phyloP scores from a whole-genome alignment of 2,329 filamentous ascomycete genomes.

The Fonsecaea nubica region DNA sequence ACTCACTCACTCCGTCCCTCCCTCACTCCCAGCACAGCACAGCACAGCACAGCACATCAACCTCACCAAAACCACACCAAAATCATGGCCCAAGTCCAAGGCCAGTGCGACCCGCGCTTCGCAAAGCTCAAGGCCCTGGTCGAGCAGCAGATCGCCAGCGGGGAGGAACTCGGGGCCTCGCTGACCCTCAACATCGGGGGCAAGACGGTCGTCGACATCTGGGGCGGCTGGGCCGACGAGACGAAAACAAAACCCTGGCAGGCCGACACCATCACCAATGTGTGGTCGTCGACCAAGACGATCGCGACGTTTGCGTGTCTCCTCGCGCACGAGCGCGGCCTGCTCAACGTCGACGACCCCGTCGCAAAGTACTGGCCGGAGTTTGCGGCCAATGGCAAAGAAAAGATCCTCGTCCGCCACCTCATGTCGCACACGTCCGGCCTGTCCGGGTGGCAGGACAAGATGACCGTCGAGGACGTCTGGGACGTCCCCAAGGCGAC shows the following conservation, averaged over 20 bases:
- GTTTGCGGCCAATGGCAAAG: slow-evolving; percentile 53
- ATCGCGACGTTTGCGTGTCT: slow-evolving; percentile 48
- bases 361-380: slow-evolving; percentile 57
- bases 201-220: slow-evolving; percentile 53
- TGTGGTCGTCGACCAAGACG: slow-evolving; percentile 53
- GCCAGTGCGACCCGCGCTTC: slow-evolving; percentile 49
- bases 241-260: slow-evolving; percentile 39
- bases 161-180: slow-evolving; percentile 55
- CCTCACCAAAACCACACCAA: neutral
- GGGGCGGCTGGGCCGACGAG: slow-evolving; percentile 51
- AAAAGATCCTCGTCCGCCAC: slow-evolving; percentile 50
- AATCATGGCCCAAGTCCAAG: slow-evolving; percentile 41
- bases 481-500: slow-evolving; percentile 44
- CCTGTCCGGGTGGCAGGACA: slow-evolving; percentile 45
- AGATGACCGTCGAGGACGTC: slow-evolving; percentile 45
- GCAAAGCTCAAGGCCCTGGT: slow-evolving; percentile 46
- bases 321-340: slow-evolving; percentile 51
- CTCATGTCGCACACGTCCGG: slow-evolving; percentile 51
- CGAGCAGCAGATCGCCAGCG: slow-evolving; percentile 46
- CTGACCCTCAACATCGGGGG: slow-evolving; percentile 52
- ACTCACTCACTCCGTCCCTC: no score
- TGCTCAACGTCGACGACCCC: slow-evolving; percentile 47
- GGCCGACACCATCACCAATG: slow-evolving; percentile 37
- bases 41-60: neutral
- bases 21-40: neutral